Conservation (phyloP, 2,329 filamentous ascomycete species). For the Akanthomyces lecanii region DNA sequence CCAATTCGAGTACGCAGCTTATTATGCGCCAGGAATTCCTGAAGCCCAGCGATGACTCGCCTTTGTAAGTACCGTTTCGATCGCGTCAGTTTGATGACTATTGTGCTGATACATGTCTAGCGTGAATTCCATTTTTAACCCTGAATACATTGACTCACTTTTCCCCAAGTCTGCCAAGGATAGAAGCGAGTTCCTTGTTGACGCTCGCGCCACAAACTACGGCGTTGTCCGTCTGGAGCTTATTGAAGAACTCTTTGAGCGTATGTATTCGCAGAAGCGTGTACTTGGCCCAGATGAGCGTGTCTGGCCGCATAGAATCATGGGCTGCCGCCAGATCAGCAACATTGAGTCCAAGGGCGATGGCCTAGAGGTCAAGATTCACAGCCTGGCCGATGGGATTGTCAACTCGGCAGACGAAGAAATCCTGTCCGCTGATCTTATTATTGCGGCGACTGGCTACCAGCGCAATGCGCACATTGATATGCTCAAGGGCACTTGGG, state of each 20-base stretch:
- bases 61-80: constrained; percentile 63
- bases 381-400: constrained; percentile 38
- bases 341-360: constrained; percentile 51
- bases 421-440: constrained; percentile 68
- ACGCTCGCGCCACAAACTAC: constrained; percentile 86
- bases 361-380: constrained; percentile 56
- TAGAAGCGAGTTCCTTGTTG: constrained; percentile 57
- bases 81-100: background rate
- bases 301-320: constrained; percentile 78
- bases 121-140: constrained; percentile 96
- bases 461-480: constrained; percentile 70
- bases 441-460: constrained; percentile 89
- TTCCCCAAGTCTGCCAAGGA: constrained; percentile 62
- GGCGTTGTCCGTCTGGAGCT: constrained; percentile 88
- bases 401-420: constrained; percentile 45
- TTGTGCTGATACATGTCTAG: constrained; percentile 42
- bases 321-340: constrained; percentile 63
- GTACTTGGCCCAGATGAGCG: constrained; percentile 62
- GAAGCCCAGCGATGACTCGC: constrained; percentile 89
- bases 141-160: constrained; percentile 72
- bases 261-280: constrained; percentile 81
- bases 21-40: constrained; percentile 81
- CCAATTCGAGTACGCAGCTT: constrained; percentile 71
- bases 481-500: constrained; percentile 64
- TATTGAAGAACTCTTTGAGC: constrained; percentile 83